Evolutionary conservation across 331 rosid species (phyloP).

Genomic region (Pyrus hybrid): DNA sequence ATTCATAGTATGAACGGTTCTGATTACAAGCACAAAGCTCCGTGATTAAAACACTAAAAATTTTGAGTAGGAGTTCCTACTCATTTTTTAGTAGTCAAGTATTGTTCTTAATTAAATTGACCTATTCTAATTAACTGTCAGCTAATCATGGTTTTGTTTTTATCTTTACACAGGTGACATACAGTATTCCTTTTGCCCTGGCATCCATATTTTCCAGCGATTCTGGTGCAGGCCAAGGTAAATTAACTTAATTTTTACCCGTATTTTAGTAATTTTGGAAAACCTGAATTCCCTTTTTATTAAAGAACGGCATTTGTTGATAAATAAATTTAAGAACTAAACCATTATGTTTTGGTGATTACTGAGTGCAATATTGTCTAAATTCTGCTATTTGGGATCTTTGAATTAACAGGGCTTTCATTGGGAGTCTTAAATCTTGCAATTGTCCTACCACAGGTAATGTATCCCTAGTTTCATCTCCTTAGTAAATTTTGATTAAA

Average conservation of each 20-base stretch:
- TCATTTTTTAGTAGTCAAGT: too few relatives aligned
- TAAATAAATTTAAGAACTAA: too few relatives aligned
- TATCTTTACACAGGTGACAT: slow-evolving; percentile 47
- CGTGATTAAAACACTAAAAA: too few relatives aligned
- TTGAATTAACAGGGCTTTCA: slow-evolving; percentile 51
- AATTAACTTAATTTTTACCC: neutral
- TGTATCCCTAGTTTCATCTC: neutral
- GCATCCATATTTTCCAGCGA: slow-evolving; percentile 68
- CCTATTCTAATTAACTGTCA: too few relatives aligned
- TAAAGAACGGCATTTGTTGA: too few relatives aligned
- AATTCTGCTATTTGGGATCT: neutral
- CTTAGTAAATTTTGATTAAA: neutral
- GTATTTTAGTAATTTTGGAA: neutral
- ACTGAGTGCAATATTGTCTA: neutral
- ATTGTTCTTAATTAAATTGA: too few relatives aligned
- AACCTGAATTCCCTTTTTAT: too few relatives aligned
- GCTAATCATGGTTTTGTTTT: neutral
- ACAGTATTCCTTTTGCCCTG: slow-evolving; percentile 77
- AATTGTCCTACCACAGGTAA: slow-evolving; percentile 74
- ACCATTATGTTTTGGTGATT: neutral
- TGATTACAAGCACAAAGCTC: too few relatives aligned
- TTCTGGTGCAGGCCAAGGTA: slow-evolving; percentile 88
- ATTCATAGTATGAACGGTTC: too few relatives aligned
- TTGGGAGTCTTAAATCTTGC: slow-evolving; percentile 79
- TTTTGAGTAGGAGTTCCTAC: too few relatives aligned